phyloP scores from a whole-genome alignment of 106 monocot genomes.

The Acanthochlamys bracteata region DNA sequence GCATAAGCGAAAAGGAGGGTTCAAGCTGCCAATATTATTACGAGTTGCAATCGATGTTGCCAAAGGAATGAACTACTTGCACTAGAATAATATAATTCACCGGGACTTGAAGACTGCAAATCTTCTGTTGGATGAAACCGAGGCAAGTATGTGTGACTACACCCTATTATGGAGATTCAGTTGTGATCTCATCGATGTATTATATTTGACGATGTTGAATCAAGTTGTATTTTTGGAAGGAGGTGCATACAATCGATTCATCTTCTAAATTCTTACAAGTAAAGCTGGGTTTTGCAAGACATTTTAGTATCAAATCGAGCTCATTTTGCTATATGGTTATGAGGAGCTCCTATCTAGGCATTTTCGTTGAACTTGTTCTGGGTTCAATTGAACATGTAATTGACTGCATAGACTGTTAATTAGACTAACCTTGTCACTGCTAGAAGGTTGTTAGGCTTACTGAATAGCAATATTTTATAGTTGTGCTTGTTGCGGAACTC shows the following conservation, averaged over 20 bases:
- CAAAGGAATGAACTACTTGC: constrained; percentile 11
- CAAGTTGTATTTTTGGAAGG: neutral
- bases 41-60: constrained; percentile 29
- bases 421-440: no score
- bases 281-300: no score
- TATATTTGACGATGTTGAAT: neutral
- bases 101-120: constrained; percentile 11
- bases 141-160: constrained; percentile 10
- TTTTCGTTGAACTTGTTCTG: no score
- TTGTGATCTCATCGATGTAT: neutral
- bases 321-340: neutral
- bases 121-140: constrained; percentile 1
- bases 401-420: no score
- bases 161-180: neutral
- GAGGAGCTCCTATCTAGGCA: no score
- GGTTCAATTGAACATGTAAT: no score
- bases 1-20: constrained; percentile 70
- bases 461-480: no score
- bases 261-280: neutral
- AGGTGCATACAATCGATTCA: neutral
- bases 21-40: constrained; percentile 66
- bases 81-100: constrained; percentile 3
- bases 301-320: neutral
- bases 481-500: no score
- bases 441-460: no score